phyloP scores from a whole-genome alignment of 192 early-diverging fungal species.

The Entomortierella beljakovae region DNA sequence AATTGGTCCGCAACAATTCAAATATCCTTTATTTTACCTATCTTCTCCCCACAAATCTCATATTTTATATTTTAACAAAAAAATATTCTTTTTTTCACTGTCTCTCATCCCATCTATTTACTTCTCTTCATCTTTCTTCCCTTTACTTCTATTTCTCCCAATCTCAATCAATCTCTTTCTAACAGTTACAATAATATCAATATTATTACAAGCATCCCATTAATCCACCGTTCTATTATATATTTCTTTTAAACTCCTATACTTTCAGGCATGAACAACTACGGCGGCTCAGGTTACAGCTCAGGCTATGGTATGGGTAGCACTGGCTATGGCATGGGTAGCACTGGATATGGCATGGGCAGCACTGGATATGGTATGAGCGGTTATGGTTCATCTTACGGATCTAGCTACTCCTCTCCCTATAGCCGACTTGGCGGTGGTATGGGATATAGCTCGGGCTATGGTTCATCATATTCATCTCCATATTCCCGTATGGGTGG shows the following conservation, averaged over 20 bases:
- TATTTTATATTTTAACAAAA: too few relatives aligned
- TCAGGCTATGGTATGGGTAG: constrained; percentile 45
- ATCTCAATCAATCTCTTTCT: too few relatives aligned
- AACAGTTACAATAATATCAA: too few relatives aligned
- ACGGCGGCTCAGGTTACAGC: constrained; percentile 5
- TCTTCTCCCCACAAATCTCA: too few relatives aligned
- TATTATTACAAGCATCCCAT: too few relatives aligned
- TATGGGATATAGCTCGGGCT: constrained; percentile 50
- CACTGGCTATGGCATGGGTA: constrained; percentile 51
- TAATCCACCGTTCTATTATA: background rate
- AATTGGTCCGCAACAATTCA: too few relatives aligned
- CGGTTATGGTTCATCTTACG: constrained; percentile 59
- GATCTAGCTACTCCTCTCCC: constrained; percentile 57
- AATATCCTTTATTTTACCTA: too few relatives aligned
- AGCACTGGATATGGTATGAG: constrained; percentile 49
- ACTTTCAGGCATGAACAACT: constrained; percentile 36
- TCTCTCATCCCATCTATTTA: constrained; percentile 4
- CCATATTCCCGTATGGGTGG: constrained; percentile 50
- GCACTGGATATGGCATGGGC: constrained; percentile 58
- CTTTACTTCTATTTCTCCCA: background rate
- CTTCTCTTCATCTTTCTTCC: background rate
- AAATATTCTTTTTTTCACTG: background rate
- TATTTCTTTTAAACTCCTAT: background rate
- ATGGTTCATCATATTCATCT: constrained; percentile 50
- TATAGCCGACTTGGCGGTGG: constrained; percentile 53